Evolutionary conservation across 2,329 filamentous ascomycete genomes (phyloP).

Genomic region (Talaromyces sp.): DNA sequence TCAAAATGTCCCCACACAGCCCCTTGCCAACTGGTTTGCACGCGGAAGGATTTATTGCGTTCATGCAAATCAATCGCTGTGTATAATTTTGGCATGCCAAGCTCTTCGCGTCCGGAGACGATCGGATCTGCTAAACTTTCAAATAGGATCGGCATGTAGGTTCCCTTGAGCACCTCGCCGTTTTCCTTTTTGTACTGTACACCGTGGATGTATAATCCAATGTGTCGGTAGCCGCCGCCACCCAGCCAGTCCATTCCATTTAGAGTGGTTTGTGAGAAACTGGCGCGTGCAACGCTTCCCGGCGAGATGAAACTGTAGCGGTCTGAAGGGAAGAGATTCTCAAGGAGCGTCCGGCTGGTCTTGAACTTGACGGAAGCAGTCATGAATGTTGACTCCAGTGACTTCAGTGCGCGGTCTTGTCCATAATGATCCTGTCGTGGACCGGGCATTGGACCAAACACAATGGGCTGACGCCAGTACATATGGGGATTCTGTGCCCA

Average conservation of each 20-base stretch:
- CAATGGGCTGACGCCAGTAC: slow-evolving; percentile 51
- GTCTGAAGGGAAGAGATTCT: slow-evolving; percentile 51
- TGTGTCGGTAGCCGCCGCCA: slow-evolving; percentile 59
- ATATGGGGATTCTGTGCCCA: slow-evolving; percentile 49
- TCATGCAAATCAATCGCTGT: slow-evolving; percentile 53
- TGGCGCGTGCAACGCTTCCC: slow-evolving; percentile 50
- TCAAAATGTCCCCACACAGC: slow-evolving; percentile 45
- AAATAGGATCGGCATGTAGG: slow-evolving; percentile 61
- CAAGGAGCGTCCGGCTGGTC: slow-evolving; percentile 53
- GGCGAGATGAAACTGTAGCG: slow-evolving; percentile 48
- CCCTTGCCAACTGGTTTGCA: slow-evolving; percentile 49
- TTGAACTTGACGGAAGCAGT: slow-evolving; percentile 56
- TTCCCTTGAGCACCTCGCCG: slow-evolving; percentile 53
- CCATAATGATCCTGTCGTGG: slow-evolving; percentile 41
- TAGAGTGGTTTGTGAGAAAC: slow-evolving; percentile 47
- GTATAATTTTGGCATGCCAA: slow-evolving; percentile 64
- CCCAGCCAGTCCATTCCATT: slow-evolving; percentile 63
- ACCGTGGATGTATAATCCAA: slow-evolving; percentile 65
- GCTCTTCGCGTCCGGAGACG: slow-evolving; percentile 61
- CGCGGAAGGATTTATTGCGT: slow-evolving; percentile 38
- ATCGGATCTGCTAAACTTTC: slow-evolving; percentile 64
- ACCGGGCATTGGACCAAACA: slow-evolving; percentile 53
- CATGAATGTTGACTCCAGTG: slow-evolving; percentile 43
- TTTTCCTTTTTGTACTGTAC: slow-evolving; percentile 58
- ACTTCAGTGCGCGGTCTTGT: slow-evolving; percentile 25